Evolutionary conservation across 2,329 filamentous ascomycete genomes (phyloP).

Genomic region (Pseudogymnoascus sp.): DNA sequence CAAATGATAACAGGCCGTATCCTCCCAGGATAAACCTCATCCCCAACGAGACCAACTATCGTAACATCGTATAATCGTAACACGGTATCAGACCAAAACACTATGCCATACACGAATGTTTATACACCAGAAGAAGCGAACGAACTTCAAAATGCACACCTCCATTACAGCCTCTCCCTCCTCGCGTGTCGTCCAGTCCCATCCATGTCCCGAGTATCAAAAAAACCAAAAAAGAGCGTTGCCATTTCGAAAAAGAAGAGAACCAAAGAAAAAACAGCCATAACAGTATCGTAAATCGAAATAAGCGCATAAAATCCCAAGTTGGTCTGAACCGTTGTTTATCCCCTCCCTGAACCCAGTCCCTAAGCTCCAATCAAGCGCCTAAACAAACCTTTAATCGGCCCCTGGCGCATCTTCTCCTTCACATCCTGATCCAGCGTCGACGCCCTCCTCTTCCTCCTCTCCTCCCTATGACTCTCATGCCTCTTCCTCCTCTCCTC

Average conservation of each 20-base stretch:
- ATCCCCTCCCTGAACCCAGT: neutral
- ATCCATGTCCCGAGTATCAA: neutral
- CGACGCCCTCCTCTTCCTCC: conserved; percentile 7
- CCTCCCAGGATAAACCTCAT: neutral
- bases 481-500: conserved; percentile 12
- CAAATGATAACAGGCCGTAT: neutral
- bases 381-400: neutral
- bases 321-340: neutral
- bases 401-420: neutral
- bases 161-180: neutral
- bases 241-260: neutral
- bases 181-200: neutral
- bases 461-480: conserved; percentile 3
- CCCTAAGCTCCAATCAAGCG: neutral
- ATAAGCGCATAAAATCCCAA: neutral
- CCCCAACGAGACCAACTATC: conserved; percentile 1
- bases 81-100: neutral
- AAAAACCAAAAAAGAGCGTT: neutral
- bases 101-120: neutral
- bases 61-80: neutral
- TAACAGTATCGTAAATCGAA: neutral
- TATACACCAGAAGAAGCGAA: neutral
- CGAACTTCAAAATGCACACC: neutral
- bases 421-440: neutral
- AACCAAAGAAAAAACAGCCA: neutral